These are phyloP conservation scores for Yarrowia deformans DNA, from an alignment of 805 yeast species.

Conservation along the genomic window DNA sequence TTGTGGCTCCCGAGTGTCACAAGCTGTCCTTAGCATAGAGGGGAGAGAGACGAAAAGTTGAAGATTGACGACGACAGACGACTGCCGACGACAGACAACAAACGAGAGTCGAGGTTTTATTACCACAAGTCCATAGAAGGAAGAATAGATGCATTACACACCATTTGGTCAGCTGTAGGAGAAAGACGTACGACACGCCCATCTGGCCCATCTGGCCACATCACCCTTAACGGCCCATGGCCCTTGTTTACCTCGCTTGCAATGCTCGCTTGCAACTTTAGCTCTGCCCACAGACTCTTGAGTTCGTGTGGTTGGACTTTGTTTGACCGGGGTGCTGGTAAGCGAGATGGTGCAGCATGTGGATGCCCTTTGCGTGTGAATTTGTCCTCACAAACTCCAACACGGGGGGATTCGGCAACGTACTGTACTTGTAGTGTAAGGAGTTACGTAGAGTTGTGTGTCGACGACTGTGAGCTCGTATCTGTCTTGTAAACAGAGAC, in stretches of 20 bases:
- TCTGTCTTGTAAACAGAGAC: no score
- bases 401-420: no score
- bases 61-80: no score
- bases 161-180: background rate
- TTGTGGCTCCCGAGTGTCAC: constrained; percentile 29
- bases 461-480: no score
- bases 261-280: constrained; percentile 1
- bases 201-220: constrained; percentile 6
- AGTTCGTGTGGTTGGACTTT: background rate
- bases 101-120: no score
- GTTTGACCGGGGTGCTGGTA: constrained; percentile 12
- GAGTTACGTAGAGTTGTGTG: no score
- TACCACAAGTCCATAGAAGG: background rate
- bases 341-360: no score
- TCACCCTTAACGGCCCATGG: constrained; percentile 20
- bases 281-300: background rate
- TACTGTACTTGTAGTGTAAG: no score
- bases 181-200: constrained; percentile 13
- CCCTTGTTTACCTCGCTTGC: constrained; percentile 32
- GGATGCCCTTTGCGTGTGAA: no score
- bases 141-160: constrained; percentile 21
- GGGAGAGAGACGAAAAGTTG: background rate
- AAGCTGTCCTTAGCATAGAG: constrained; percentile 22
- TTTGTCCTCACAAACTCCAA: background rate
- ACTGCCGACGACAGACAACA: no score